Evolutionary conservation across 2,329 filamentous ascomycete genomes (phyloP), one percentile per base, ranked within the genome.

Genomic region (Juglanconis juglandina): DNA sequence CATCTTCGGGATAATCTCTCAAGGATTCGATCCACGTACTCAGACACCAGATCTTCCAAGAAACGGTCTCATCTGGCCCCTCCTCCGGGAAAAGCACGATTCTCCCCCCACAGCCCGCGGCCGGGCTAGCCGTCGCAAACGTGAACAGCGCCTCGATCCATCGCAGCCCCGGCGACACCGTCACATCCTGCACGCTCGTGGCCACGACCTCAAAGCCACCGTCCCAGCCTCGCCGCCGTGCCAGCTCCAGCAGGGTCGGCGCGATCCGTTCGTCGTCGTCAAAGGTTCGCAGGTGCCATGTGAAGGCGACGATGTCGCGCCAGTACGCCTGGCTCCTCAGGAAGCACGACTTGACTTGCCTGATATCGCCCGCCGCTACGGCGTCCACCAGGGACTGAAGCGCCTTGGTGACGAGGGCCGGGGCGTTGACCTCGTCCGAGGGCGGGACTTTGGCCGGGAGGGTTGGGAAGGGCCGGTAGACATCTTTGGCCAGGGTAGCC

Each of bases 211-310:
- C 24, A 33, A 70, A 54, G 7, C 48, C 55, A 1, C 55, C 65
- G 1, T 30, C 37, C 13, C 68, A 9, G 3, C 63, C 63, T 39
- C 70, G 53, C 17, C 68, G 61, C 4, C 47, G 46, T 9, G 46
- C 58, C 2, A 66, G 66, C 46, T 67, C 56, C 30, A 70, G 37
- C 2, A 73, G 48, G 17, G 52, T 59, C 3, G 67, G 57, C 0
- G 70, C 69, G 54, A 76, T 70, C 0, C 64, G 52, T 0, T 34
- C 57, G 0, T 65, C 62, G 0, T 52, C 58, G 3, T 35, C 63
- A 49, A 76, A 72, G 2, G 73, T 76, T 10, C 75, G 72, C n/a
- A 75, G 44, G 47, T 76, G 71, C 56, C 65, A 74, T 0, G 74
- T 77, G 30, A 77, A 58, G 1, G 72, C 72, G 32, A 77, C 39